Conservation (phyloP, 2,329 filamentous ascomycete genomes). For the Stagonosporopsis tanaceti region DNA sequence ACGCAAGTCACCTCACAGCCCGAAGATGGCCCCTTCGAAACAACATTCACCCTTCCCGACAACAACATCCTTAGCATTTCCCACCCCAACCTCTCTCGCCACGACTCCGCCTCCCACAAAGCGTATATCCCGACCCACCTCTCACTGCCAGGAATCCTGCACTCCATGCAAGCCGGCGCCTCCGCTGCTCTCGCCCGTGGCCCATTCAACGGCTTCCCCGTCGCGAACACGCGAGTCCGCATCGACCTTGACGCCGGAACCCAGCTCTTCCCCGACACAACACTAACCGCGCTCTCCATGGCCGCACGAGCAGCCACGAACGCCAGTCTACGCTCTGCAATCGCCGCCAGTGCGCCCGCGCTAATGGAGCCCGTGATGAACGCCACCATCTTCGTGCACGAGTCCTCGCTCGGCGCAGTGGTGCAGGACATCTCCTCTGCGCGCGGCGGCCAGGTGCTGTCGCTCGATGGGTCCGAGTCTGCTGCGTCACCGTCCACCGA, state of each 20-base stretch:
- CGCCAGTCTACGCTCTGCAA: constrained; percentile 70
- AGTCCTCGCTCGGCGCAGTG: constrained; percentile 79
- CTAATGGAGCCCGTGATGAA: constrained; percentile 96
- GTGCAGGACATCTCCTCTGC: constrained; percentile 81
- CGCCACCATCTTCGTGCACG: constrained; percentile 84
- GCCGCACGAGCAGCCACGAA: constrained; percentile 70
- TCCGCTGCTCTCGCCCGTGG: constrained; percentile 85
- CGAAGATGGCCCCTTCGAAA: constrained; percentile 39
- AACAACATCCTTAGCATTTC: constrained; percentile 73
- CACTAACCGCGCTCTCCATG: constrained; percentile 71
- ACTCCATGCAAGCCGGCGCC: constrained; percentile 76
- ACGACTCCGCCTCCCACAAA: constrained; percentile 41
- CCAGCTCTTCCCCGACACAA: constrained; percentile 73
- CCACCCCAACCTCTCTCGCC: constrained; percentile 59
- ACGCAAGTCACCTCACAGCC: constrained; percentile 36
- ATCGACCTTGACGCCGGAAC: constrained; percentile 71
- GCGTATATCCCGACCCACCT: constrained; percentile 64
- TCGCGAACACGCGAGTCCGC: constrained; percentile 77
- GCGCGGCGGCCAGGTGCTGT: constrained; percentile 76
- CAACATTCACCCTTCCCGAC: constrained; percentile 56
- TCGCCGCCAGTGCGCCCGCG: constrained; percentile 63
- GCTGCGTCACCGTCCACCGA: constrained; percentile 26
- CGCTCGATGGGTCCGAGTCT: constrained; percentile 60
- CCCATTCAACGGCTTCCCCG: constrained; percentile 78
- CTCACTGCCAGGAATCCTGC: constrained; percentile 57